Evolutionary conservation across 257 asterid genomes (phyloP), one percentile per base, ranked within the genome.

Genomic region (Solanum sejunctum): DNA sequence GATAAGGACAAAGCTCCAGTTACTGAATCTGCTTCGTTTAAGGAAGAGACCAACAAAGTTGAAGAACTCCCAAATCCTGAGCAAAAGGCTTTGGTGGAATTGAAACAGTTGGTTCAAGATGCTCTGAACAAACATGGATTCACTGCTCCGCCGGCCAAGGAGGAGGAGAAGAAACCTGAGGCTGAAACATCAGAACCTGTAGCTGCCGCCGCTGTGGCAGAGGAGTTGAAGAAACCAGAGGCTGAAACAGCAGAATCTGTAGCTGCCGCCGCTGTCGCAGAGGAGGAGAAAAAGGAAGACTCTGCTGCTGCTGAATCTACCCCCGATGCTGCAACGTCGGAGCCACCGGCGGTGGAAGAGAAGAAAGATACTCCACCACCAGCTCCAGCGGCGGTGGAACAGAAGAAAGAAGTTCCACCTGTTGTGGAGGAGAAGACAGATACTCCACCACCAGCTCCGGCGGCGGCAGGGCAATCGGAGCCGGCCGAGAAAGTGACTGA

Each of bases 31-130:
- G 81, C 86, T 56, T 90, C 94, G 5, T 91, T 90, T 57, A 93
- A 93, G 89, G 95, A 93, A 88, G 94, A 93, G 69, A 92, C 92
- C 84, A 92, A 93, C 91, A 91, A 89, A 85, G 95, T 92, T 9
- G 95, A 90, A 81, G 97, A 93, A 78, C 90, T 93, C 13, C 90
- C 92, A 18, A 93, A 90, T 60, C 97, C 94, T 0, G 87, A 93
- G 51, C 91, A 92, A 87, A 93, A 90, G 84, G 95, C 97, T 32
- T 85, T 93, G 85, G 91, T 89, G 49, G 97, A 93, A 28, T 86
- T 93, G 85, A 93, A 93, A 55, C 49, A 15, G 16, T 16, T 93
- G 86, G 89, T 93, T 83, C 93, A 84, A 81, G 94, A 91, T 86
- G 95, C 95, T 5, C 91, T 93, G 54, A 84, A 89, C 88, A 92